These are phyloP conservation scores for Spathaspora arborariae DNA, from an alignment of 805 yeast species.

Conservation along the genomic window DNA sequence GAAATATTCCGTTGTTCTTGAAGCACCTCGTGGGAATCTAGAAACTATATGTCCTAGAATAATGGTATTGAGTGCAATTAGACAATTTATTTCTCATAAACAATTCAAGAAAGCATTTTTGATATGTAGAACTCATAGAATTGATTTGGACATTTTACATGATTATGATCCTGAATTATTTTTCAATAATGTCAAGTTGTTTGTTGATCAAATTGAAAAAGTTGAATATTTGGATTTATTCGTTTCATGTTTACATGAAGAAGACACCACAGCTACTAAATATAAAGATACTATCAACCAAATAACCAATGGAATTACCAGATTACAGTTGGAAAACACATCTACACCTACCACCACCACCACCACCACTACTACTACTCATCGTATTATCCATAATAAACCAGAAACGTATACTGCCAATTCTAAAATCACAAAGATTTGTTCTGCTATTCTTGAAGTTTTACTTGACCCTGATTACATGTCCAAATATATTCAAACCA, in stretches of 20 bases:
- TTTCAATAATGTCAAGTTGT: constrained; percentile 55
- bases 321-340: constrained; percentile 14
- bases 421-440: constrained; percentile 71
- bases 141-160: constrained; percentile 83
- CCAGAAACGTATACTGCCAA: constrained; percentile 21
- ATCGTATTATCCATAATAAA: constrained; percentile 36
- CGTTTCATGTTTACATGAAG: constrained; percentile 79
- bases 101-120: constrained; percentile 72
- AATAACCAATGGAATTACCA: constrained; percentile 11
- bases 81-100: constrained; percentile 56
- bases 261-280: constrained; percentile 77
- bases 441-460: constrained; percentile 63
- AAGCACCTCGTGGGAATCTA: constrained; percentile 94
- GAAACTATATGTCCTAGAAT: constrained; percentile 94
- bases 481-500: constrained; percentile 63
- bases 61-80: constrained; percentile 80
- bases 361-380: constrained; percentile 2
- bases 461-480: constrained; percentile 50
- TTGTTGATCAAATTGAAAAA: constrained; percentile 65
- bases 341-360: not conserved
- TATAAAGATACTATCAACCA: constrained; percentile 65
- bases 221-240: constrained; percentile 83
- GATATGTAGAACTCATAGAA: constrained; percentile 85
- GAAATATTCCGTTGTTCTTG: constrained; percentile 75
- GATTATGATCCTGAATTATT: constrained; percentile 81